phyloP scores from a whole-genome alignment of 306 rosid genomes.

The Cotoneaster glaucophyllus region DNA sequence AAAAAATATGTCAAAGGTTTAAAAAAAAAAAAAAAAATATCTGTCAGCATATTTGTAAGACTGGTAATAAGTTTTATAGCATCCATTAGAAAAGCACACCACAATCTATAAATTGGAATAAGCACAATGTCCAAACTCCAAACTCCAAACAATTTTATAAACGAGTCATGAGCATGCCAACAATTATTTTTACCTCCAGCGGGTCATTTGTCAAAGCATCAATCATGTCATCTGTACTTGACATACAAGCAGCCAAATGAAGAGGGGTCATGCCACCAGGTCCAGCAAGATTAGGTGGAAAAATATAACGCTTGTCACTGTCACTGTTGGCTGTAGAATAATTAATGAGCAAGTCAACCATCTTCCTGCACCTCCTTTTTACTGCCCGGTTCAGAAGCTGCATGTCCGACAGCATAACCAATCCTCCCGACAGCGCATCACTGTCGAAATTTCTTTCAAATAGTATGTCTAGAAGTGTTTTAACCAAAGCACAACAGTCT shows the following conservation, averaged over 20 bases:
- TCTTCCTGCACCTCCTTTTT: slow-evolving; percentile 55
- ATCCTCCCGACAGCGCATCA: slow-evolving; percentile 36
- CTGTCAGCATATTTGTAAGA: not conserved
- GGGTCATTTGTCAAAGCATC: slow-evolving; percentile 79
- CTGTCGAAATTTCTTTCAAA: slow-evolving; percentile 44
- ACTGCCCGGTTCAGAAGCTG: slow-evolving; percentile 81
- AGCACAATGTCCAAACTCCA: not conserved
- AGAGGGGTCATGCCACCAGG: slow-evolving; percentile 83
- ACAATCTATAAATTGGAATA: not conserved
- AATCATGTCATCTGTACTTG: slow-evolving; percentile 53
- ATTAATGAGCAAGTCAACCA: slow-evolving; percentile 67
- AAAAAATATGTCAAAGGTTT: not conserved
- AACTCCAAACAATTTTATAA: not conserved
- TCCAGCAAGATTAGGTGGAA: slow-evolving; percentile 71
- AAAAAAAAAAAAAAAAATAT: not conserved
- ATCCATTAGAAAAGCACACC: not conserved
- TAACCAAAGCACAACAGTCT: slow-evolving; percentile 57
- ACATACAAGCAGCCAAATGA: slow-evolving; percentile 82
- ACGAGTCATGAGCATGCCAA: not conserved
- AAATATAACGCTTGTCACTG: slow-evolving; percentile 43
- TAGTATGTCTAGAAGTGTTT: slow-evolving; percentile 65
- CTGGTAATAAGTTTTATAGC: not conserved
- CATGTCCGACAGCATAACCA: slow-evolving; percentile 60
- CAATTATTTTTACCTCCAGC: slow-evolving; percentile 49
- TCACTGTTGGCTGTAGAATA: slow-evolving; percentile 41